Evolutionary conservation across 176 grass and related monocot species (phyloP).

Genomic region (Carex littledalei): DNA sequence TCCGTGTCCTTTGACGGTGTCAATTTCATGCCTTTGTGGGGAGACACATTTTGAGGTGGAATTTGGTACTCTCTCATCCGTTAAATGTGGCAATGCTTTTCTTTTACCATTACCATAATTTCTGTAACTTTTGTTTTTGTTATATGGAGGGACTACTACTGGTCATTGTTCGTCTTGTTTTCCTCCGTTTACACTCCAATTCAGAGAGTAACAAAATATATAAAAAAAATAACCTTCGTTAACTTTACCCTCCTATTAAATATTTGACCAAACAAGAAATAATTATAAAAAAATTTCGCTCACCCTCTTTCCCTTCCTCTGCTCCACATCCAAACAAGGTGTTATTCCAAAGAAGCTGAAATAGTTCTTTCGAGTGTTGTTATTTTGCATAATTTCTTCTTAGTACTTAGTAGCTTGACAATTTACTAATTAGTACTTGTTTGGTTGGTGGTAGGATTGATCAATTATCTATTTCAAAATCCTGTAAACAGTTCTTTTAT

Average conservation of each 20-base stretch:
- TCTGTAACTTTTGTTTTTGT: background rate
- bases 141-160: background rate
- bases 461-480: background rate
- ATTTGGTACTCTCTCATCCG: slow-evolving; percentile 45
- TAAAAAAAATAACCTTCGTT: no score
- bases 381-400: background rate
- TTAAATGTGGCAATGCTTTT: background rate
- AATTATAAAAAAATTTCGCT: no score
- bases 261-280: no score
- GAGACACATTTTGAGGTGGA: slow-evolving; percentile 83
- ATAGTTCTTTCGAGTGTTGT: background rate
- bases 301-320: no score
- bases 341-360: background rate
- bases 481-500: background rate
- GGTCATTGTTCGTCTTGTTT: background rate
- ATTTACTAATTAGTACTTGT: background rate
- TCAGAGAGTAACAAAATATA: no score
- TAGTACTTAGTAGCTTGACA: background rate
- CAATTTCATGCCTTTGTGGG: slow-evolving; percentile 85
- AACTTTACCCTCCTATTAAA: no score
- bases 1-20: slow-evolving; percentile 90
- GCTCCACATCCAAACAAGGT: no score
- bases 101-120: background rate
- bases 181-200: no score
- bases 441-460: background rate